A percentile compares a stretch with the other conserved stretches of the same genome.
phyloP scores from a whole-genome alignment of 176 grass and related monocot genomes.

The Puya raimondii region DNA sequence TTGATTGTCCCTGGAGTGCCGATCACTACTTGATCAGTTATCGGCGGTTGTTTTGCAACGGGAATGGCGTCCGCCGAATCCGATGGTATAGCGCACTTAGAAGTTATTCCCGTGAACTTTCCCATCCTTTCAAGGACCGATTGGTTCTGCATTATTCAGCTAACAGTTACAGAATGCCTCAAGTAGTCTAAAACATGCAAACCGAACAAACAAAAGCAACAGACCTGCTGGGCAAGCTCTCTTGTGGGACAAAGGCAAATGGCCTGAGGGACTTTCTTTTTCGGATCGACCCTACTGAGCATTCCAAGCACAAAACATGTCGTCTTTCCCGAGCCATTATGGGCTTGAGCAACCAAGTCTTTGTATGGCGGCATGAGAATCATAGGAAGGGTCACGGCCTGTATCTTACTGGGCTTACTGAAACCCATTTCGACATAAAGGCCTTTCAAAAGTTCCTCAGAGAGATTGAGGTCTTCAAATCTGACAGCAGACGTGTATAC shows the following conservation, averaged over 20 bases:
- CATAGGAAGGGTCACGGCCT: conserved; percentile 22
- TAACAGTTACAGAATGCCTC: neutral
- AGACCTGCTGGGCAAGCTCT: conserved; percentile 20
- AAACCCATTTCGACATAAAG: conserved; percentile 21
- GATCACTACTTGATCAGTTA: conserved; percentile 78
- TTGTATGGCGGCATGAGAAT: conserved; percentile 47
- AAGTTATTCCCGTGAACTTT: conserved; percentile 21
- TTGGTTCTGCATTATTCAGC: conserved; percentile 12
- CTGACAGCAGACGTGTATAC: conserved; percentile 17
- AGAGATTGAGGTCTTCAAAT: conserved; percentile 24
- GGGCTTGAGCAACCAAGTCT: conserved; percentile 91
- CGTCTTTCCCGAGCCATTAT: conserved; percentile 91
- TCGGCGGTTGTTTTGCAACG: conserved; percentile 16
- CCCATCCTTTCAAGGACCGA: conserved; percentile 19
- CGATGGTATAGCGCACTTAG: conserved; percentile 20
- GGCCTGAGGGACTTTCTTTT: conserved; percentile 19
- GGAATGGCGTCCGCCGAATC: conserved; percentile 15
- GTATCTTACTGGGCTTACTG: conserved; percentile 23
- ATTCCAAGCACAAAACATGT: conserved; percentile 96
- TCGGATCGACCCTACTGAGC: conserved; percentile 75
- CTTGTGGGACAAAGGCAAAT: conserved; percentile 23
- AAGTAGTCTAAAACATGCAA: neutral
- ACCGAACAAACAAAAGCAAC: neutral
- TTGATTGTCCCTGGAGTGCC: conserved; percentile 87
- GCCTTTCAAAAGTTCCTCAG: conserved; percentile 15